Evolutionary conservation across 2,329 filamentous ascomycete species (phyloP), one percentile per base, ranked within the genome.

Genomic region (Fusarium sp.): DNA sequence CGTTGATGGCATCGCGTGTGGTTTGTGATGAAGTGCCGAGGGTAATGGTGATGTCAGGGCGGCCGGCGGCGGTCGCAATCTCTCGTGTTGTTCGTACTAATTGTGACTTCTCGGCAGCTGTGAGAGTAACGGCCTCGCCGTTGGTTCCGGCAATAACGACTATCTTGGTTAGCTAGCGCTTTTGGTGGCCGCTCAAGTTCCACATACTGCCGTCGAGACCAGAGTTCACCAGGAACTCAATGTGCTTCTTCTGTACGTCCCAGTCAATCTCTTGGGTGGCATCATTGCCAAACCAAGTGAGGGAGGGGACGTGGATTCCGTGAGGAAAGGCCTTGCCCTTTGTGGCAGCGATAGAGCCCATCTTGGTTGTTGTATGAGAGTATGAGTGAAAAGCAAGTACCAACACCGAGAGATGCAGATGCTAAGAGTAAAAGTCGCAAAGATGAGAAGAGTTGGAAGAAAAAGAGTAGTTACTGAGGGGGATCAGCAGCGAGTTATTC

Each of bases 71-170:
- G 66, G 88, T 85, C 40, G 90, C 87, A 37, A 88, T 87, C 67
- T 87, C 83, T 50, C 91, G 89, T 2, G 91, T 91, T 31, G 87
- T 85, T 62, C 79, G 80, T 6, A 91, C 90, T 65, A 94, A 85
- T 50, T 86, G 81, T 52, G 85, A 84, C 74, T 91, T 89, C 78
- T 94, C 92, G 13, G 86, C 84, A 61, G 87, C 84, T 44, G 88
- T 88, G 6, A 94, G 83, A 65, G 92, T 91, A 4, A 92, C 90
- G 9, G 91, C 90, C 80, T 94, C 91, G 72, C 92, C 91, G 73
- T 93, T 94, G 70, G 90, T 92, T 53, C 91, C 92, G 75, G 92
- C 90, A 43, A 90, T 89, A 47, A 92, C 89, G 62, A 94, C 80
- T 77, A n/a, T 15, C 13, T 15, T 3, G 9, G 61, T 69, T 74